Conservation (phyloP, 306 rosid species). For the Biancaea sappan region DNA sequence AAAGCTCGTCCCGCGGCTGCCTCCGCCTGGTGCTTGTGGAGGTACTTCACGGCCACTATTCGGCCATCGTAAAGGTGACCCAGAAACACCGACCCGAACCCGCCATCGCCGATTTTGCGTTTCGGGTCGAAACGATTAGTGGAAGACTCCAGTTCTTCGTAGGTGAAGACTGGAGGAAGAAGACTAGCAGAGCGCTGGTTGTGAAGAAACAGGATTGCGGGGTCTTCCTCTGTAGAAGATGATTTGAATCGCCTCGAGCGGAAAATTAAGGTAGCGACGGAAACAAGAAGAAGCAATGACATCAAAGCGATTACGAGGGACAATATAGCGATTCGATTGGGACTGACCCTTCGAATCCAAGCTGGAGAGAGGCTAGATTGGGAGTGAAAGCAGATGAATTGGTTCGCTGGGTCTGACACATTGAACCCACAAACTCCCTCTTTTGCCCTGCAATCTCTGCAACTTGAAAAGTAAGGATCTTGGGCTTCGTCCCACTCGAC, state of each 20-base stretch:
- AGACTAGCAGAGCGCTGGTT: slow-evolving; percentile 67
- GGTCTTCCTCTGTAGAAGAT: slow-evolving; percentile 59
- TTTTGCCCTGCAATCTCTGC: slow-evolving; percentile 49
- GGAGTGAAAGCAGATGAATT: slow-evolving; percentile 59
- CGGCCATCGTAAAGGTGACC: slow-evolving; percentile 73
- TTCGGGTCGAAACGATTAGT: slow-evolving; percentile 77
- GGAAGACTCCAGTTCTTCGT: slow-evolving; percentile 69
- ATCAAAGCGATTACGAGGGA: slow-evolving; percentile 42
- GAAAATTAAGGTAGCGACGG: slow-evolving; percentile 31
- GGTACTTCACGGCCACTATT: slow-evolving; percentile 82
- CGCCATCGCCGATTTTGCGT: slow-evolving; percentile 94
- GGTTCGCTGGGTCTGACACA: slow-evolving; percentile 52
- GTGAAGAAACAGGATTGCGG: slow-evolving; percentile 70
- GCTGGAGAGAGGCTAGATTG: slow-evolving; percentile 44
- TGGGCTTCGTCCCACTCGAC: slow-evolving; percentile 74
- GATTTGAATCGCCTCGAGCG: slow-evolving; percentile 47
- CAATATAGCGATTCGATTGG: slow-evolving; percentile 41
- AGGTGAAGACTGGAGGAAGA: slow-evolving; percentile 85
- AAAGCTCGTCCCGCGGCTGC: slow-evolving; percentile 45
- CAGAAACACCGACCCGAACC: slow-evolving; percentile 86
- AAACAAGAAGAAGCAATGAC: slow-evolving; percentile 46
- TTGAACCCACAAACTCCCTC: slow-evolving; percentile 80
- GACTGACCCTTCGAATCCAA: slow-evolving; percentile 50
- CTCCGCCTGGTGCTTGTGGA: slow-evolving; percentile 58
- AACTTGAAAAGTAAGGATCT: slow-evolving; percentile 63